Base-by-base conservation (phyloP, 169 alveolate species). In the Amoebophrya sp. region DNA sequence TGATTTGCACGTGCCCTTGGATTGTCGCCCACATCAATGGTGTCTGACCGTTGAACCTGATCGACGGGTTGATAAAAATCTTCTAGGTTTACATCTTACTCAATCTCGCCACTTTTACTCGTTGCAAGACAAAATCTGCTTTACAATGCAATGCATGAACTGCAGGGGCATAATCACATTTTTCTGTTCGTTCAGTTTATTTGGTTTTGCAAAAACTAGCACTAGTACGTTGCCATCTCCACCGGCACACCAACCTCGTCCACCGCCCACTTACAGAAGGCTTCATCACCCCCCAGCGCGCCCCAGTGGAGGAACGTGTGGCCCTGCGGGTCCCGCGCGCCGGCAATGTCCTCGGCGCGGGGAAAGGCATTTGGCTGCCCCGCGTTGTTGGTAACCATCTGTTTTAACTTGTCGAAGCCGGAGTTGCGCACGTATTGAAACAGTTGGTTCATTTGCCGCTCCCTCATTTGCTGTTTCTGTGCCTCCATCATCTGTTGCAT, bases 211-310 rank as follows among this genome's bases (percentile, higher is more conserved):
- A 41, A 7, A 12, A 2, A 12, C 12, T 2, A 41, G 54, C 54
- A 41, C 54, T 41, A 41, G 54, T 41, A 41, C 54, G 54, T 41
- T 41, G 54, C 54, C 54, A 12, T 41, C 54, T 66, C 83, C 29
- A 18, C 29, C 1, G 83, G 83, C 18, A 66, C 35, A 7, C 83
- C 83, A 2, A 66, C 83, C 35, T 66, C 83, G 83, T 66, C 83
- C 83, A 66, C 83, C 10, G 83, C 83, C 83, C 83, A 66, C 83
- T 2, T 66, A 66, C 83, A 66, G 83, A 66, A 66, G 35, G 1
- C 83, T n/a, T 12, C 83, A n/a, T 66, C 83, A 3, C 83, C 83
- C 29, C 83, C 83, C 10, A 66, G 35, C 29, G 83, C 83, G 1
- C 39, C 29, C 83, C 83, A 66, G 35, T 66, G 83, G 32, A 66